Conservation (phyloP, 2,329 filamentous ascomycete species). For the Cladosporium colombiae region DNA sequence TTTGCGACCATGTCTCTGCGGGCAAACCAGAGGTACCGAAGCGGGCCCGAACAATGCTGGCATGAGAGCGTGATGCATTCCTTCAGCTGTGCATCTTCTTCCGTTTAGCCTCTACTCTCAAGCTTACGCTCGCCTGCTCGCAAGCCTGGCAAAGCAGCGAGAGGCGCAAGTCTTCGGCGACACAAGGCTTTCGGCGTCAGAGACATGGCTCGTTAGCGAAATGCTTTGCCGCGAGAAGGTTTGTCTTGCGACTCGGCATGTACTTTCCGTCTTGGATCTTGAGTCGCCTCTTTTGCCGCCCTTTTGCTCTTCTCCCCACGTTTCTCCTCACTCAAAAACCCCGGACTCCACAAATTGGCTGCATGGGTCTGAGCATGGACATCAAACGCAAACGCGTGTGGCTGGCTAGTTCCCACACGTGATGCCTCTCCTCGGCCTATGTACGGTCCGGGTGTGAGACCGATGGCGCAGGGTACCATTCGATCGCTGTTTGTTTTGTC, state of each 20-base stretch:
- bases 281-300: background rate
- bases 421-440: background rate
- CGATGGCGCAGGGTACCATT: background rate
- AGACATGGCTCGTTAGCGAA: background rate
- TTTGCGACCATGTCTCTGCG: background rate
- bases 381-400: conserved; percentile 2
- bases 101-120: conserved; percentile 13
- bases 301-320: background rate
- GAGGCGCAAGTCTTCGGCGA: conserved; percentile 4
- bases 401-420: conserved; percentile 4
- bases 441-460: conserved; percentile 9
- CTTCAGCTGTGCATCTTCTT: background rate
- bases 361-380: background rate
- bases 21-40: conserved; percentile 9
- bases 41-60: background rate
- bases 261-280: background rate
- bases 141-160: conserved; percentile 8
- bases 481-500: conserved; percentile 1
- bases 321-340: conserved; percentile 5
- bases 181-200: conserved; percentile 3
- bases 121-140: conserved; percentile 8
- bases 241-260: background rate
- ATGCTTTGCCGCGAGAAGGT: background rate
- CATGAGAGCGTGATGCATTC: background rate
- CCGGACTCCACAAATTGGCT: background rate